Evolutionary conservation across 108 stramenopile genomes (phyloP), one percentile per base, ranked within the genome.

Genomic region (Cyclostephanos invisitatus): DNA sequence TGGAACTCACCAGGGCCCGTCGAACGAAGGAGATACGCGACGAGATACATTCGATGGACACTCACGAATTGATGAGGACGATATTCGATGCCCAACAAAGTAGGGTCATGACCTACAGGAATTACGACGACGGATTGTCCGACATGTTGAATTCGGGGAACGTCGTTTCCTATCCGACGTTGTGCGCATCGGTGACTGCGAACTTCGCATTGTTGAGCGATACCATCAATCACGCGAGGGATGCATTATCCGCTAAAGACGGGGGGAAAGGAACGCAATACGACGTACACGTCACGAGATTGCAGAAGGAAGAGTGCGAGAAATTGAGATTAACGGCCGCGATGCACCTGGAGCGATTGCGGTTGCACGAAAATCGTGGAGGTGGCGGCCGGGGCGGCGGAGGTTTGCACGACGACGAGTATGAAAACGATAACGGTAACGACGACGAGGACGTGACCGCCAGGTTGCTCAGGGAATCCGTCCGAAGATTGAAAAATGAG

Each of bases 311-410:
- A n/a, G 93, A 94, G 76, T 62, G 78, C 59, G 80, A 91, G 70
- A 94, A 94, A 61, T 68, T 94, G 54, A 90, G 89, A 32, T 54
- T 86, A 37, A 94, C 93, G 4, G 93, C 93, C 2, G 93, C 93
- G 17, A 64, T 79, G 32, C 93, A 94, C 73, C 69, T 94, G 82
- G 93, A 94, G 81, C 64, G 79, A 38, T 84, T 94, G 11, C 81
- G 93, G 1, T 65, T 85, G 57, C 65, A 55, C 14, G 82, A 88
- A 69, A 38, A 48, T 24, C 47, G 55, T 7, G 54, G 67, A 56
- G 61, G 53, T 2, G 60, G 64, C 18, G 56, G 18, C 27, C 57
- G 38, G 35, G 73, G 36, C 2, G 48, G 53, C 21, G n/a, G 12
- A 0, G 9, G 7, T 1, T 10, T 48, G 18, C n/a, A n/a, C n/a